phyloP scores from a whole-genome alignment of 495 filamentous ascomycete species.

The Tuber borchii region DNA sequence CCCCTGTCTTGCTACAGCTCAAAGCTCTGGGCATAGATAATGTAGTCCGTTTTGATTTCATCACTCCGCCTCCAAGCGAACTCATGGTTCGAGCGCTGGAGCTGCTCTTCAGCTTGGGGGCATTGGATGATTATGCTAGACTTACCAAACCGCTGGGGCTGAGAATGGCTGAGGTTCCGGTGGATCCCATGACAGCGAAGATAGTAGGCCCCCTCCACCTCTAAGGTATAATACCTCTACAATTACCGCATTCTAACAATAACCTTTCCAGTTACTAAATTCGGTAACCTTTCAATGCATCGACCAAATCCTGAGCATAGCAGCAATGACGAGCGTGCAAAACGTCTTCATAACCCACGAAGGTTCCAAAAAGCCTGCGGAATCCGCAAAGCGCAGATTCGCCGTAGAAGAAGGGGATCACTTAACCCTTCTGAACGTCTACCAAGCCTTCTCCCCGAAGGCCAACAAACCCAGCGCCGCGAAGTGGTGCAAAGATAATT shows the following conservation, averaged over 20 bases:
- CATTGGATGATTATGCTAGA: slow-evolving; percentile 83
- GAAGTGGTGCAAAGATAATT: slow-evolving; percentile 79
- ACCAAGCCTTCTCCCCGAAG: slow-evolving; percentile 79
- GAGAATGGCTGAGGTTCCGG: slow-evolving; percentile 89
- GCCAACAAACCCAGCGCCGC: slow-evolving; percentile 64
- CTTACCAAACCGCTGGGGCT: slow-evolving; percentile 79
- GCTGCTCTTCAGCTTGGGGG: slow-evolving; percentile 80
- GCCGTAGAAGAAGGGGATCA: slow-evolving; percentile 93
- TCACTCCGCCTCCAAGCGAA: slow-evolving; percentile 81
- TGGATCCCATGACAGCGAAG: slow-evolving; percentile 96
- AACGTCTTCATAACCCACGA: slow-evolving; percentile 76
- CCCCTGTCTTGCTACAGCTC: slow-evolving; percentile 82
- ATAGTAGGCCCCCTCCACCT: slow-evolving; percentile 56
- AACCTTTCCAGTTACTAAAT: slow-evolving; percentile 22
- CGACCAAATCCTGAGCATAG: slow-evolving; percentile 81
- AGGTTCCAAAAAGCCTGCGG: slow-evolving; percentile 64
- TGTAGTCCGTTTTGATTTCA: slow-evolving; percentile 80
- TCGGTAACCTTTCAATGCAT: slow-evolving; percentile 59
- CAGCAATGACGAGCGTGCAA: slow-evolving; percentile 86
- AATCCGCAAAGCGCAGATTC: slow-evolving; percentile 72
- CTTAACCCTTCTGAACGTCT: slow-evolving; percentile 87
- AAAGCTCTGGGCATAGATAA: slow-evolving; percentile 97
- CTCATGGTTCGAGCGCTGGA: slow-evolving; percentile 84
- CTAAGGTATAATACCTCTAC: not conserved
- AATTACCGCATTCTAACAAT: not conserved